These are phyloP conservation scores for Hymenoscyphus linearis DNA, from an alignment of 2,329 filamentous ascomycete genomes.

Conservation along the genomic window DNA sequence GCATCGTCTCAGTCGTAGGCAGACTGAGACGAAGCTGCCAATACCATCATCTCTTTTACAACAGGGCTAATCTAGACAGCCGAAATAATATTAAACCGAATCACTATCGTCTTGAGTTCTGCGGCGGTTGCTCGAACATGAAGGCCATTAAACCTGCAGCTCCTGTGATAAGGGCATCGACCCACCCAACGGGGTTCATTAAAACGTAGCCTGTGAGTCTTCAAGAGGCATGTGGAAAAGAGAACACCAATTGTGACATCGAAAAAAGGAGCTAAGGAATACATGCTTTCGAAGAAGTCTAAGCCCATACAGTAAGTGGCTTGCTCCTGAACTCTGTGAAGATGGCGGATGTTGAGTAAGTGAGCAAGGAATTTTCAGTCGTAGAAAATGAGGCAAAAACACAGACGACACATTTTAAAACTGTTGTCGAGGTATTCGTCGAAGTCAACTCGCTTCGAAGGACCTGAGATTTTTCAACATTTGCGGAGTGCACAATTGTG, in stretches of 20 bases:
- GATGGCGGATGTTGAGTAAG: background rate
- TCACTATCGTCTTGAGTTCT: no score
- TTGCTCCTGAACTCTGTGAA: no score
- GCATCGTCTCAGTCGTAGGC: no score
- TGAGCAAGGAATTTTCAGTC: background rate
- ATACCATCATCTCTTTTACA: no score
- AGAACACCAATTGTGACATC: background rate
- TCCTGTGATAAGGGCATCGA: background rate
- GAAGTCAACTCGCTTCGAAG: background rate
- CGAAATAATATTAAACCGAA: no score
- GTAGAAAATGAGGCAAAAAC: background rate
- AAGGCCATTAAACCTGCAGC: no score
- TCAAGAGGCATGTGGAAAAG: background rate
- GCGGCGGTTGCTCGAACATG: no score
- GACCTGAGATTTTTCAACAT: background rate
- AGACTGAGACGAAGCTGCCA: no score
- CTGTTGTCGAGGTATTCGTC: background rate
- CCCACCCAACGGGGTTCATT: background rate
- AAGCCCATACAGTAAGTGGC: background rate
- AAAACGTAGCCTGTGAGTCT: background rate
- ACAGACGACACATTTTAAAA: background rate
- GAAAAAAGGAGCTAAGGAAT: background rate
- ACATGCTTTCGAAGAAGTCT: background rate
- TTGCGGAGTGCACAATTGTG: background rate
- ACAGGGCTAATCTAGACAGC: no score